Evolutionary conservation across 2,329 filamentous ascomycete genomes (phyloP), one percentile per base, ranked within the genome.

Genomic region (Trichocomaceae sp.): DNA sequence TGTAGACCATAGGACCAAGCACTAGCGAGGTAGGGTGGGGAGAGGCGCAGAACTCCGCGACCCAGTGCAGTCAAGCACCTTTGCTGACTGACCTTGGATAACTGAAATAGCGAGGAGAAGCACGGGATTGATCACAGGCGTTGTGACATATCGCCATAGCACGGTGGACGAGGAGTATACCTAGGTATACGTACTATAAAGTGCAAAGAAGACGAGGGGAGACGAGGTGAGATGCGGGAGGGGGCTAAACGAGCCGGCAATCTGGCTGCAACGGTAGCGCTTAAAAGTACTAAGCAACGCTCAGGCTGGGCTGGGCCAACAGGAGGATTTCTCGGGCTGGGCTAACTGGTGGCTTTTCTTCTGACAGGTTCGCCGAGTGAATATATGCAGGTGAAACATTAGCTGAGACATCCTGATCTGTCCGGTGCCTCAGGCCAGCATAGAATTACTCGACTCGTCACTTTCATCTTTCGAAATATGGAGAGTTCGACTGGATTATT

Each of bases 211-310:
- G 39, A 23, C 12, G n/a, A 29, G 31, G 20, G n/a, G n/a, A n/a
- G n/a, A n/a, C n/a, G n/a, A n/a, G n/a, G n/a, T 29, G 35, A 47
- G 35, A 23, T 31, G 22, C 31, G 13, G 35, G 26, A 29, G 42
- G 44, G 33, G 51, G 51, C 51, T 42, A 41, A 35, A 47, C 33
- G 35, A 47, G 33, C 8, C n/a, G 33, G 35, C 37, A 49, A 44
- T 48, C 52, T 49, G 52, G 52, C 45, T 54, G 52, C 37, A 54
- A 54, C 52, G 26, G 45, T 37, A 50, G 39, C 46, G 31, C 35
- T 49, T 45, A n/a, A n/a, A n/a, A n/a, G n/a, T n/a, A n/a, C n/a
- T n/a, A n/a, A n/a, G 29, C 29, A 12, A 12, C 51, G 22, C 51
- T 26, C 45, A 47, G 23, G 29, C 29, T 33, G 29, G 29, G 29